phyloP scores from a whole-genome alignment of 352 stramenopile genomes.

The Saprolegnia diclina region DNA sequence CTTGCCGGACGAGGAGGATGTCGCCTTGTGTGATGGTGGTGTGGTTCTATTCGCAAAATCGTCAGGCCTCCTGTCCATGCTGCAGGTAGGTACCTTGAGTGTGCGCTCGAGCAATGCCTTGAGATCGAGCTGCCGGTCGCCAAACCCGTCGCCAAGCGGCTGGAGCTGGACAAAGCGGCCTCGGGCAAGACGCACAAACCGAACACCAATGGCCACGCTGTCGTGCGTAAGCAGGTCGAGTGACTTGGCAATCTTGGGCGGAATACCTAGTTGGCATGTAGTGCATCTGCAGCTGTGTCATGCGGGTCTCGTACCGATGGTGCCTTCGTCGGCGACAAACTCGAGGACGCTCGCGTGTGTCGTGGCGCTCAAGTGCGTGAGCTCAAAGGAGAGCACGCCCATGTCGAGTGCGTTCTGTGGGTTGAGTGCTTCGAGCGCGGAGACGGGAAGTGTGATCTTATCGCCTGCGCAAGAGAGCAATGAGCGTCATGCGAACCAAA shows the following conservation, averaged over 20 bases:
- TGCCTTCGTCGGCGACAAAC: slow-evolving; percentile 73
- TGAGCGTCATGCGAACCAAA: not conserved
- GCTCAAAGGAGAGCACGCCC: slow-evolving; percentile 76
- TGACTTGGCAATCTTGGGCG: slow-evolving; percentile 68
- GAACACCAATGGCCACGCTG: slow-evolving; percentile 42
- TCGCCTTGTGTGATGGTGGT: slow-evolving; percentile 74
- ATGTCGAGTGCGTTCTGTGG: slow-evolving; percentile 68
- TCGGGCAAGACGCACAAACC: slow-evolving; percentile 66
- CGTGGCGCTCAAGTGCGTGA: slow-evolving; percentile 30
- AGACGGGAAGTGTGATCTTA: slow-evolving; percentile 72
- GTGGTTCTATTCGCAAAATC: slow-evolving; percentile 34
- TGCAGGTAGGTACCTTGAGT: slow-evolving; percentile 35
- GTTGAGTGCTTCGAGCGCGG: slow-evolving; percentile 68
- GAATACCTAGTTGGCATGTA: slow-evolving; percentile 29
- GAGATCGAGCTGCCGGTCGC: slow-evolving; percentile 70
- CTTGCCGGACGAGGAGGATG: slow-evolving; percentile 68
- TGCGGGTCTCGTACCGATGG: slow-evolving; percentile 34
- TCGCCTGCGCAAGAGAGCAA: slow-evolving; percentile 31
- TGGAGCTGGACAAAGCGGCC: slow-evolving; percentile 65
- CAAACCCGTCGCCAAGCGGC: slow-evolving; percentile 59
- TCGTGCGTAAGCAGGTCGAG: slow-evolving; percentile 35
- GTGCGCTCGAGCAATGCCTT: slow-evolving; percentile 72
- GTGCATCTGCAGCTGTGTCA: too few species aligned
- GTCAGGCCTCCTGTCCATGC: too few species aligned
- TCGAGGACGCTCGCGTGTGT: slow-evolving; percentile 66